Conservation (phyloP, 176 grass and related monocot species). For the Eragrostis nindensis region DNA sequence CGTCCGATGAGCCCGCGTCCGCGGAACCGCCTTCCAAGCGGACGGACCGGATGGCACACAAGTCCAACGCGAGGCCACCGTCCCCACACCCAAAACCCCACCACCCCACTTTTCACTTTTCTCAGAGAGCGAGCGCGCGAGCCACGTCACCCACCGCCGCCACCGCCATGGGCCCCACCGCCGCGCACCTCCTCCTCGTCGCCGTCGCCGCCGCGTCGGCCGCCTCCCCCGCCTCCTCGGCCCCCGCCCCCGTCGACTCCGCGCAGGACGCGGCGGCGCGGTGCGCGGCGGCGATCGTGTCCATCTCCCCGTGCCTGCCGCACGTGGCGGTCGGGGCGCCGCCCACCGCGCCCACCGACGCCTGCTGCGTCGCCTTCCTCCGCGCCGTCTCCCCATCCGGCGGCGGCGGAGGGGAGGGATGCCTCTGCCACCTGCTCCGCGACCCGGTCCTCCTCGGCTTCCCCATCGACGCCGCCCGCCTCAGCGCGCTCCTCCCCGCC, state of each 20-base stretch:
- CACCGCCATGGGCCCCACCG: constrained; percentile 4
- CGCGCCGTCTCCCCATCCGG: constrained; percentile 31
- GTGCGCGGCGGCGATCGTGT: constrained; percentile 36
- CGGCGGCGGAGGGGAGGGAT: constrained; percentile 15
- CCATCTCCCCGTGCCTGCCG: constrained; percentile 54
- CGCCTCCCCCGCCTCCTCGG: not conserved
- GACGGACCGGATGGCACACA: too few relatives aligned
- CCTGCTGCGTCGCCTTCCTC: constrained; percentile 59
- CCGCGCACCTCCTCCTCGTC: not conserved
- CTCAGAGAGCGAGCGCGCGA: not conserved
- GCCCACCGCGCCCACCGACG: constrained; percentile 25
- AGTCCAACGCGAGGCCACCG: not conserved
- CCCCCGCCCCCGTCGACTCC: not conserved
- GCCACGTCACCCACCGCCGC: not conserved
- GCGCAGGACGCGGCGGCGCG: not conserved
- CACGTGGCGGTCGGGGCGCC: constrained; percentile 40
- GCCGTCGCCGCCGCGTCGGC: too few relatives aligned
- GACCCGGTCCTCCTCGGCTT: constrained; percentile 59
- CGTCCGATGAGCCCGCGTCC: too few relatives aligned
- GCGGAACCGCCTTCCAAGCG: too few relatives aligned
- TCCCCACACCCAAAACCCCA: not conserved
- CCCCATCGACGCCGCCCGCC: constrained; percentile 46
- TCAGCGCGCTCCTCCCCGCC: constrained; percentile 47
- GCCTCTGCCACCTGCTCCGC: constrained; percentile 57
- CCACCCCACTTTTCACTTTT: not conserved